These are phyloP conservation scores for Magnolia kwangsiensis DNA, from an alignment of 164 flowering plant species.

Conservation along the genomic window DNA sequence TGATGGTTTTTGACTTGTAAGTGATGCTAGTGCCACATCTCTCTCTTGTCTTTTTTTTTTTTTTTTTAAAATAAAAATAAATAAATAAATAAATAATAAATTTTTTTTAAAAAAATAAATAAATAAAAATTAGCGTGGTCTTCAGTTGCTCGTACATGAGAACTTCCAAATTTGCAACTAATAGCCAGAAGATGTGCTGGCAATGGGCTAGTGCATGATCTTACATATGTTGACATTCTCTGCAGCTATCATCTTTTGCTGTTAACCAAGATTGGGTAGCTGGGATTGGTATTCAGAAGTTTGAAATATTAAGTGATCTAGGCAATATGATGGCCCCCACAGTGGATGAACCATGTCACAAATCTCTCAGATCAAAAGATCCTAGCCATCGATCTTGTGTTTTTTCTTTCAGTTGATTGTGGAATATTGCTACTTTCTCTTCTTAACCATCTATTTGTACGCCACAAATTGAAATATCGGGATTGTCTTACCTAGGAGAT, in stretches of 20 bases:
- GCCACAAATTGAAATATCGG: neutral
- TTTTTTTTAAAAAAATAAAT: too few species aligned
- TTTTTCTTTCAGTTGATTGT: neutral
- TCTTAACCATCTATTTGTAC: neutral
- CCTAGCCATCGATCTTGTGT: too few species aligned
- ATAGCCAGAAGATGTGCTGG: neutral
- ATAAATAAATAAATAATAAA: too few species aligned
- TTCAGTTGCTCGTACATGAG: neutral
- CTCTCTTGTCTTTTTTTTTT: too few species aligned
- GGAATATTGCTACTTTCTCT: too few species aligned
- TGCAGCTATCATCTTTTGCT: slow-evolving; percentile 63
- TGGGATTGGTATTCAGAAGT: slow-evolving; percentile 45
- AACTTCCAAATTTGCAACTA: neutral
- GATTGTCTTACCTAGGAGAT: neutral
- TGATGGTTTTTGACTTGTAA: too few species aligned
- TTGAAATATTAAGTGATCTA: slow-evolving; percentile 45
- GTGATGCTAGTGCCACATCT: too few species aligned
- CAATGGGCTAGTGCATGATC: neutral
- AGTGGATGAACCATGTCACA: too few species aligned
- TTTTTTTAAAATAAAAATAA: too few species aligned
- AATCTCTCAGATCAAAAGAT: too few species aligned
- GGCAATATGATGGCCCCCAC: too few species aligned
- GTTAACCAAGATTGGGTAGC: slow-evolving; percentile 75
- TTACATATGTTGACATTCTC: slow-evolving; percentile 6
- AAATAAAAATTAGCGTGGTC: too few species aligned